These are phyloP conservation scores for Alliaria petiolata DNA, from an alignment of 345 rosid species.

Conservation along the genomic window DNA sequence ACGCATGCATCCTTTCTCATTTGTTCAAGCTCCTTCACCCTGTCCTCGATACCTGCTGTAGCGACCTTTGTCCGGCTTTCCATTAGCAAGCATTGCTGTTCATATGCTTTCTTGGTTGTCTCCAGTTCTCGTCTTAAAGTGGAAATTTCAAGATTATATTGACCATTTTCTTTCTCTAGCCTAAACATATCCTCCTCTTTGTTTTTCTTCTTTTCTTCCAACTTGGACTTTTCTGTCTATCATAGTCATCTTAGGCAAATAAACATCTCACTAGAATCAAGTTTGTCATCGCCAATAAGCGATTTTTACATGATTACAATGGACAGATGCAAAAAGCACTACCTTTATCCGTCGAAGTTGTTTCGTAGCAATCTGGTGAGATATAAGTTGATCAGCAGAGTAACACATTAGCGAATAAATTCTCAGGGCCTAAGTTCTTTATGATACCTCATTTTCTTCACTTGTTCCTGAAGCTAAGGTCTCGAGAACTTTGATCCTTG, in stretches of 20 bases:
- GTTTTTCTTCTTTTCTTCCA: constrained; percentile 42
- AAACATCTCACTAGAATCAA: not conserved
- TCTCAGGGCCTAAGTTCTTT: not conserved
- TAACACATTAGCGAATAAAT: not conserved
- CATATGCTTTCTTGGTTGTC: constrained; percentile 42
- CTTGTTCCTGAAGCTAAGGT: constrained; percentile 72
- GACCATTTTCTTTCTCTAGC: constrained; percentile 35
- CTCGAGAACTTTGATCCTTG: constrained; percentile 85
- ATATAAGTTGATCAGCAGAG: constrained; percentile 23
- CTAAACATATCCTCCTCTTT: constrained; percentile 38
- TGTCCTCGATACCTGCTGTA: constrained; percentile 34
- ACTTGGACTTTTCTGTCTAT: constrained; percentile 44
- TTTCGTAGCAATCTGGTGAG: constrained; percentile 43
- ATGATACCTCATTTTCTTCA: constrained; percentile 68
- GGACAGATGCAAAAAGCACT: constrained; percentile 5
- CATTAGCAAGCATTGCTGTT: constrained; percentile 44
- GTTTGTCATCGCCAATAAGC: not conserved
- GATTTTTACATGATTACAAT: not conserved
- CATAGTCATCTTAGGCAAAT: constrained; percentile 10
- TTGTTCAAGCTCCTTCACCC: constrained; percentile 51
- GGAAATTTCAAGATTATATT: constrained; percentile 32
- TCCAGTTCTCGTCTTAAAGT: constrained; percentile 51
- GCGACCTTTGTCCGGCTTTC: constrained; percentile 52
- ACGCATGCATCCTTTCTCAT: constrained; percentile 50
- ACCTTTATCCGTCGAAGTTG: constrained; percentile 64